A percentile compares a stretch with the other conserved stretches of the same genome.
phyloP scores from a whole-genome alignment of 1,139 yeast species.

The Yamadazyma siamensis region DNA sequence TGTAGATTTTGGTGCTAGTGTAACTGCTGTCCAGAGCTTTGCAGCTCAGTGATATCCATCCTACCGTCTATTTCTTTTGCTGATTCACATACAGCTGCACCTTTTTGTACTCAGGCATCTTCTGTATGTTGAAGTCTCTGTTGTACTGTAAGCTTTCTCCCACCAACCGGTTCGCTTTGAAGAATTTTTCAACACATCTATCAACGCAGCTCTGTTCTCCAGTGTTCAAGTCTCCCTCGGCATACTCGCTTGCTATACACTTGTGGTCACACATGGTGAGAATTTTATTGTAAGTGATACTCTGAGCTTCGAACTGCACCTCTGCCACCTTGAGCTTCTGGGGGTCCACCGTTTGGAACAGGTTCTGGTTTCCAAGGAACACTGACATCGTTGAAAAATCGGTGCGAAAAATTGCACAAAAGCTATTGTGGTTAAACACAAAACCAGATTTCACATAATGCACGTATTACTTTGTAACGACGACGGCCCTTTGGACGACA shows the following conservation, averaged over 20 bases:
- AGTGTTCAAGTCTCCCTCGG: slow-evolving; percentile 74
- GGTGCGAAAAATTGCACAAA: slow-evolving; percentile 1
- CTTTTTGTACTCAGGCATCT: slow-evolving; percentile 41
- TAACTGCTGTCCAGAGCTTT: no score
- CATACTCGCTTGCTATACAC: slow-evolving; percentile 72
- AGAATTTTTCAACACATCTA: slow-evolving; percentile 74
- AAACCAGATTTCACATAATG: slow-evolving; percentile 19
- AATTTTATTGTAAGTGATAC: slow-evolving; percentile 60
- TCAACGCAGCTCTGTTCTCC: slow-evolving; percentile 77
- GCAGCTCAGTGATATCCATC: no score
- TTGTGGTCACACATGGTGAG: slow-evolving; percentile 58
- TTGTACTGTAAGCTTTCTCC: slow-evolving; percentile 45
- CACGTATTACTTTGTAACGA: slow-evolving; percentile 73
- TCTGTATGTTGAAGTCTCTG: slow-evolving; percentile 26
- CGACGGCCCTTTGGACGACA: slow-evolving; percentile 88
- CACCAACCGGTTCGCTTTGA: slow-evolving; percentile 58
- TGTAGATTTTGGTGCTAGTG: no score
- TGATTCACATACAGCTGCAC: slow-evolving; percentile 11
- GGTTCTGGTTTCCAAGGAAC: slow-evolving; percentile 49
- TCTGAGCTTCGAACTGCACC: slow-evolving; percentile 72
- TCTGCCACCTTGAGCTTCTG: slow-evolving; percentile 69
- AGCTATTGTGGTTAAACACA: no score
- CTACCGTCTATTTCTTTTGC: no score
- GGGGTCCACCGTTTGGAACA: slow-evolving; percentile 53
- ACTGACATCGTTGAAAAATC: slow-evolving; percentile 50